These are phyloP conservation scores for Kluyveromyces starmeri DNA, from an alignment of 805 yeast species.

Conservation along the genomic window DNA sequence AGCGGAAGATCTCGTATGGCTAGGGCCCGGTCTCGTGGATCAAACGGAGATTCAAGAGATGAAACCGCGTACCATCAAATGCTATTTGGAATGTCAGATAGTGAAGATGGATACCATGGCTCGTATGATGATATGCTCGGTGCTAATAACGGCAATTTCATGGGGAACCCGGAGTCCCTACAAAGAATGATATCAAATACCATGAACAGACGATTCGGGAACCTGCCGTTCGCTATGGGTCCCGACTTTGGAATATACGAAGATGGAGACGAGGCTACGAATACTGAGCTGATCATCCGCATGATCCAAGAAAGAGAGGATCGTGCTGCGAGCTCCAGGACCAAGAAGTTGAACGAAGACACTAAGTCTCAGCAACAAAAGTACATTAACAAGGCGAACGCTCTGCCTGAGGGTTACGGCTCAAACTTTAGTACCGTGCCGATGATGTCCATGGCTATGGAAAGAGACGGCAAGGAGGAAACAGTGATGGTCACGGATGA, in stretches of 20 bases:
- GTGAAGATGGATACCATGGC: neutral
- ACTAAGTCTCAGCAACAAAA: slow-evolving; percentile 22
- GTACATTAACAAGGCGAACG: slow-evolving; percentile 15
- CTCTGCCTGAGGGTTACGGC: slow-evolving; percentile 25
- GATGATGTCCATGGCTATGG: slow-evolving; percentile 13
- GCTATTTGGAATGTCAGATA: slow-evolving; percentile 1
- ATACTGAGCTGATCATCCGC: slow-evolving; percentile 24
- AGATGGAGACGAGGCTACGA: slow-evolving; percentile 8
- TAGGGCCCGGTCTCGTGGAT: neutral
- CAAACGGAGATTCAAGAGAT: slow-evolving; percentile 1
- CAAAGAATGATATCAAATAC: slow-evolving; percentile 3
- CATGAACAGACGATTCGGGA: slow-evolving; percentile 2
- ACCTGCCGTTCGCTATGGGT: slow-evolving; percentile 2
- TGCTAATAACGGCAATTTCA: neutral
- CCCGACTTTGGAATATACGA: slow-evolving; percentile 6
- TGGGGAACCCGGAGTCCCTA: neutral
- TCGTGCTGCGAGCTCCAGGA: slow-evolving; percentile 20
- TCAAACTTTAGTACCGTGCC: slow-evolving; percentile 22
- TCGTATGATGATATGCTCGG: neutral
- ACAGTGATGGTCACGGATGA: slow-evolving; percentile 18
- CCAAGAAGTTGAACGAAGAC: slow-evolving; percentile 19
- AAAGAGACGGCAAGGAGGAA: slow-evolving; percentile 16
- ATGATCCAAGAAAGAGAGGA: slow-evolving; percentile 29
- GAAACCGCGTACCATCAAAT: neutral
- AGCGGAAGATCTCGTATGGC: no score